These are phyloP conservation scores for Sutorius eximius DNA, from an alignment of 1,284 basidiomycete genomes.

Conservation along the genomic window DNA sequence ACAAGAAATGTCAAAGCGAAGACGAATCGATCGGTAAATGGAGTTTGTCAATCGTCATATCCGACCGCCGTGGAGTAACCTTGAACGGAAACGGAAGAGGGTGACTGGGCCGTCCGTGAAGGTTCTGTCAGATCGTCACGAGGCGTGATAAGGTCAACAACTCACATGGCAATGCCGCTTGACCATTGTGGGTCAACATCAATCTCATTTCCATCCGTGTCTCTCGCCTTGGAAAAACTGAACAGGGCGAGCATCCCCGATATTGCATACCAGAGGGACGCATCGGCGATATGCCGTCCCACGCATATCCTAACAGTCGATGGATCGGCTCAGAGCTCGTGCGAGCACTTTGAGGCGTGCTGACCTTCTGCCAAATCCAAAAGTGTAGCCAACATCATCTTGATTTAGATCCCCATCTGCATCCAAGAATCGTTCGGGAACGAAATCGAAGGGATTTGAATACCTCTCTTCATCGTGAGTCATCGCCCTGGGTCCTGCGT, in stretches of 20 bases:
- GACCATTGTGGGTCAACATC: conserved; percentile 20
- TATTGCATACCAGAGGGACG: conserved; percentile 27
- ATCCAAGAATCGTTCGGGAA: conserved; percentile 31
- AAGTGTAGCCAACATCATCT: conserved; percentile 18
- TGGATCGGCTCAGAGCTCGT: neutral
- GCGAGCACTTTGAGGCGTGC: neutral
- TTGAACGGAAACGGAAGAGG: conserved; percentile 19
- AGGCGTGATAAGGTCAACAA: neutral
- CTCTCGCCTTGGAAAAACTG: conserved; percentile 20
- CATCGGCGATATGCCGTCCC: conserved; percentile 28
- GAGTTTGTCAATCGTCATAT: conserved; percentile 6
- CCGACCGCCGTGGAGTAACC: conserved; percentile 9
- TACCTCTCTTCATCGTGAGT: conserved; percentile 26
- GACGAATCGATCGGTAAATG: neutral
- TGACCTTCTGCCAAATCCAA: conserved; percentile 30
- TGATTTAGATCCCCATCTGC: conserved; percentile 15
- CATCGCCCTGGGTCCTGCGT: conserved; percentile 24
- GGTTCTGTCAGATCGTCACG: neutral
- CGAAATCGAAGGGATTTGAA: conserved; percentile 25
- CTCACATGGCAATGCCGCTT: conserved; percentile 19
- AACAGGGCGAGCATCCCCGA: conserved; percentile 24
- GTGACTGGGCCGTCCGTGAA: conserved; percentile 7
- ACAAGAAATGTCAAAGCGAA: neutral
- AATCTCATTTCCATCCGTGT: conserved; percentile 14
- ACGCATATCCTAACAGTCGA: conserved; percentile 23